These are phyloP conservation scores for Panellus pusillus DNA, from an alignment of 768 basidiomycete species.

Conservation along the genomic window DNA sequence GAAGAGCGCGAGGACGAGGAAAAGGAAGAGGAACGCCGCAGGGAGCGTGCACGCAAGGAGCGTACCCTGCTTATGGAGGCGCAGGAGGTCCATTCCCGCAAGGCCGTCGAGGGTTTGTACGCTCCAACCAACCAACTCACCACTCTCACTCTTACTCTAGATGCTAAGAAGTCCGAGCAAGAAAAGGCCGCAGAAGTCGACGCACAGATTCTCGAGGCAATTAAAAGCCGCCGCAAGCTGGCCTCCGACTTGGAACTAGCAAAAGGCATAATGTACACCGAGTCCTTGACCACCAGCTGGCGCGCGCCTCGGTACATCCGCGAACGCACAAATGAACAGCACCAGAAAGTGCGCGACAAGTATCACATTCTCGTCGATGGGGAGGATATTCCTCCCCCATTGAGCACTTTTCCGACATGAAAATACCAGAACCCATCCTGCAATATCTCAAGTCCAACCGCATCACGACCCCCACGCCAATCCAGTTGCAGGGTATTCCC, in stretches of 20 bases:
- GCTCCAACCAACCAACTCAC: neutral
- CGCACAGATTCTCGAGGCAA: slow-evolving; percentile 87
- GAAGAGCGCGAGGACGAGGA: slow-evolving; percentile 76
- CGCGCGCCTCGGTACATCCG: slow-evolving; percentile 81
- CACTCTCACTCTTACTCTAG: slow-evolving; percentile 32
- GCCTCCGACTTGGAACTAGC: slow-evolving; percentile 93
- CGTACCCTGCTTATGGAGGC: slow-evolving; percentile 89
- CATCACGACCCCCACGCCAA: slow-evolving; percentile 88
- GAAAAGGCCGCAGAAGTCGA: slow-evolving; percentile 88
- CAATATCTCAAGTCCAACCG: slow-evolving; percentile 82
- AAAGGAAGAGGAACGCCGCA: slow-evolving; percentile 72
- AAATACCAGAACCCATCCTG: slow-evolving; percentile 86
- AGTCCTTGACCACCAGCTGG: slow-evolving; percentile 88
- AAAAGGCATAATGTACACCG: slow-evolving; percentile 88
- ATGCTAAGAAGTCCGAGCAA: slow-evolving; percentile 84
- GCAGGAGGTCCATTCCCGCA: slow-evolving; percentile 87
- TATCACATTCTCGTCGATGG: slow-evolving; percentile 96
- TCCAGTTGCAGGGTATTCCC: slow-evolving; percentile 96
- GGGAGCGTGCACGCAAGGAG: slow-evolving; percentile 79
- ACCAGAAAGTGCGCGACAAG: slow-evolving; percentile 79
- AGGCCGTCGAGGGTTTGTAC: slow-evolving; percentile 73
- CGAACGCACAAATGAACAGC: slow-evolving; percentile 64
- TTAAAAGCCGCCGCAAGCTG: slow-evolving; percentile 86
- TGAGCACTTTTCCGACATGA: slow-evolving; percentile 93
- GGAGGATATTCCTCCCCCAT: slow-evolving; percentile 94